Evolutionary conservation across 208 protist species (phyloP).

Genomic region (Trichomonas gallinae): DNA sequence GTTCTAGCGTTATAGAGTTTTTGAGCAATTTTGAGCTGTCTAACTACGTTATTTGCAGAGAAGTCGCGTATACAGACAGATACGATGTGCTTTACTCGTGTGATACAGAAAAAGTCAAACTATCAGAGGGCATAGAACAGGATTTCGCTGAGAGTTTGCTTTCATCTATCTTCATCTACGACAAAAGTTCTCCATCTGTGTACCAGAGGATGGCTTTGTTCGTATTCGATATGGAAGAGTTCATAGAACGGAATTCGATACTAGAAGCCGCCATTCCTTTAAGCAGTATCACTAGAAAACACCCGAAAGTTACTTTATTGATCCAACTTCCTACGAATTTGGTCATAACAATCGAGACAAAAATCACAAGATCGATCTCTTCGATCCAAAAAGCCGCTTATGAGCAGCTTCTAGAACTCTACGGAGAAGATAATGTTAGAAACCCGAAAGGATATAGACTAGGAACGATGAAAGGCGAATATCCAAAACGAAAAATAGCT

Average conservation of each 20-base stretch:
- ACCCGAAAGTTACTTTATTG: not conserved
- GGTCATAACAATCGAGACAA: not conserved
- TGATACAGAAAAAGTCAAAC: not conserved
- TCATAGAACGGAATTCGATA: not conserved
- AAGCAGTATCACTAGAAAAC: not conserved
- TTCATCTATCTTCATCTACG: not conserved
- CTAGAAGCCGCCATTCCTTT: not conserved
- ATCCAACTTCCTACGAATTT: not conserved
- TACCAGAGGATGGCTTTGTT: not conserved
- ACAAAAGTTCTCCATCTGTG: not conserved
- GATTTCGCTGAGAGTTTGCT: not conserved
- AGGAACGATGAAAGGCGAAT: not conserved
- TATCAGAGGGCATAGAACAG: not conserved
- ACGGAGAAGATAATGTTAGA: not conserved
- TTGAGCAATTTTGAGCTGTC: not conserved
- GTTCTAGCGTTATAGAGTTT: not conserved
- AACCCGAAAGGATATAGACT: not conserved
- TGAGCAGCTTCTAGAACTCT: not conserved
- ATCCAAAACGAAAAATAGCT: not conserved
- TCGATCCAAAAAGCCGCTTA: not conserved
- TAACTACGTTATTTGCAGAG: not conserved
- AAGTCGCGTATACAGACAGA: not conserved
- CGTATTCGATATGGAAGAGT: not conserved
- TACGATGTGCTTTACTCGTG: not conserved
- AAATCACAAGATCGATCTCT: not conserved